phyloP scores from a whole-genome alignment of 2,329 filamentous ascomycete genomes.

The Cordyceps cateniannulata region DNA sequence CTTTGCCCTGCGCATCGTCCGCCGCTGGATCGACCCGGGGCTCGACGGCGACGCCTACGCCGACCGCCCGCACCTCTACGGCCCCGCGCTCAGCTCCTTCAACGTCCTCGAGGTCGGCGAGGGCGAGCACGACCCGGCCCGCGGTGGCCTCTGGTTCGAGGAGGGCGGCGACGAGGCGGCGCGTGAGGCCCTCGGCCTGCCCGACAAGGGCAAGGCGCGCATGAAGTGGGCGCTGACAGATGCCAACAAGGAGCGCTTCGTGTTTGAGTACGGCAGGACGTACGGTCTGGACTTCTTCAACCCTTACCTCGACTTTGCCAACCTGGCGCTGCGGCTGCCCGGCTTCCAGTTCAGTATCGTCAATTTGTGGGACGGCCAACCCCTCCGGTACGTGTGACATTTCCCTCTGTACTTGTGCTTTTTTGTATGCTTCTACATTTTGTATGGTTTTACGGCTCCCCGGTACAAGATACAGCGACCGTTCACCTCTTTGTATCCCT shows the following conservation, averaged over 20 bases:
- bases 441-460: background rate
- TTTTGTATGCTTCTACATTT: background rate
- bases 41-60: slow-evolving; percentile 86
- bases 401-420: slow-evolving; percentile 6
- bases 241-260: slow-evolving; percentile 44
- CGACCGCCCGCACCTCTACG: slow-evolving; percentile 80
- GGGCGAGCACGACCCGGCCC: slow-evolving; percentile 37
- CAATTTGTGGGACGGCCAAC: slow-evolving; percentile 75
- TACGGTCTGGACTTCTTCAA: slow-evolving; percentile 73
- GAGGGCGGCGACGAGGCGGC: slow-evolving; percentile 58
- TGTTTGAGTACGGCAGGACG: slow-evolving; percentile 47
- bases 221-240: slow-evolving; percentile 52
- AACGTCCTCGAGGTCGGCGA: slow-evolving; percentile 66
- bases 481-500: slow-evolving; percentile 17
- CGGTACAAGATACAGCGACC: background rate
- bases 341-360: slow-evolving; percentile 68
- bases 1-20: slow-evolving; percentile 77
- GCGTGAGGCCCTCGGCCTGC: slow-evolving; percentile 39
- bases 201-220: slow-evolving; percentile 44
- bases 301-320: slow-evolving; percentile 78
- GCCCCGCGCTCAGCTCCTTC: slow-evolving; percentile 72
- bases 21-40: slow-evolving; percentile 86
- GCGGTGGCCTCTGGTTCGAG: slow-evolving; percentile 51
- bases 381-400: slow-evolving; percentile 54
- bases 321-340: slow-evolving; percentile 64